Evolutionary conservation across 208 protist species (phyloP).

Genomic region (Leishmania lainsoni): DNA sequence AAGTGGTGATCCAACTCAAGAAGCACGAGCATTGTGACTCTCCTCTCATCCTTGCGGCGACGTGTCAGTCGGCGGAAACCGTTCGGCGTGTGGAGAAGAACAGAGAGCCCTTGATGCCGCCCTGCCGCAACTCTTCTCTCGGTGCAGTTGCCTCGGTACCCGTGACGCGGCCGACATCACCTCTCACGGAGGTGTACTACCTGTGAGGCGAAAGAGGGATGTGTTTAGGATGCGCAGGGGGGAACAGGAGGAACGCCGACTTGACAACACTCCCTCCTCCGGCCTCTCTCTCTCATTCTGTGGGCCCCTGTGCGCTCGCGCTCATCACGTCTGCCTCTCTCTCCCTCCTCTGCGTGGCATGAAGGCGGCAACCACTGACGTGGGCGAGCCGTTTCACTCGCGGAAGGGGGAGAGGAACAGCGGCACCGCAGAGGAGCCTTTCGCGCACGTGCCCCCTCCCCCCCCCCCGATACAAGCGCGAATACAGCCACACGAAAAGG

Average conservation of each 20-base stretch:
- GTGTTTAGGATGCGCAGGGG: neutral
- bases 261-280: neutral
- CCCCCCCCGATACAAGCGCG: neutral
- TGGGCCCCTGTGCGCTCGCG: neutral
- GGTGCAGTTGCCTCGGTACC: neutral
- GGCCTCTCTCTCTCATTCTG: neutral
- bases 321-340: neutral
- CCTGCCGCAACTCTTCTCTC: neutral
- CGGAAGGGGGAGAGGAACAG: neutral
- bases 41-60: neutral
- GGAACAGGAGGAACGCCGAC: neutral
- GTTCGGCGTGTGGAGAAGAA: neutral
- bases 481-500: neutral
- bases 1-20: conserved; percentile 1
- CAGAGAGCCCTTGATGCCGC: neutral
- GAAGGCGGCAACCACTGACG: neutral
- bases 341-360: neutral
- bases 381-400: neutral
- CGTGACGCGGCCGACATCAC: no score
- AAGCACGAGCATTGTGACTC: neutral
- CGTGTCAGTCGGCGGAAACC: neutral
- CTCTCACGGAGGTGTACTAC: neutral
- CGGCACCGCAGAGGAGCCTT: no score
- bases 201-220: neutral
- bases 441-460: no score